Conservation (phyloP, 2,329 filamentous ascomycete genomes). For the Biscogniauxia marginata region DNA sequence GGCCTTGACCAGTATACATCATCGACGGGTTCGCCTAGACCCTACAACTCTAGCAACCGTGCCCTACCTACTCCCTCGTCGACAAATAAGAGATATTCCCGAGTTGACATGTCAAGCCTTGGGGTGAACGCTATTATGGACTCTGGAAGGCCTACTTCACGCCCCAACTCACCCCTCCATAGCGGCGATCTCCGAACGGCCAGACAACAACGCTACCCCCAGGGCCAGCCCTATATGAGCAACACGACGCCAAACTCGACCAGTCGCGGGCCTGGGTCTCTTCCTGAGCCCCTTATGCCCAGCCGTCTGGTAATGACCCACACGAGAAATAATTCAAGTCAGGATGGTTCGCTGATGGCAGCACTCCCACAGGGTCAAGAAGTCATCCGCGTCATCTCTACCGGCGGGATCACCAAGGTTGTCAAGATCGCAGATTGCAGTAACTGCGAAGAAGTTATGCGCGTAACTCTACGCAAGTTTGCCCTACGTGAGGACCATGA, state of each 20-base stretch:
- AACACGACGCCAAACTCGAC: constrained; percentile 51
- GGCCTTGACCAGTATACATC: constrained; percentile 68
- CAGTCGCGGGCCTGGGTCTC: constrained; percentile 57
- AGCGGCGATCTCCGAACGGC: constrained; percentile 55
- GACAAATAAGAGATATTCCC: constrained; percentile 65
- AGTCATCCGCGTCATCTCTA: constrained; percentile 90
- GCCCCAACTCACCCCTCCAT: constrained; percentile 67
- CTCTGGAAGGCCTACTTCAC: constrained; percentile 56
- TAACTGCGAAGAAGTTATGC: constrained; percentile 88
- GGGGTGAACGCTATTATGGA: constrained; percentile 42
- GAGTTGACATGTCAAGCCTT: constrained; percentile 46
- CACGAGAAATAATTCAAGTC: constrained; percentile 76
- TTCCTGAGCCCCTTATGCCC: constrained; percentile 61
- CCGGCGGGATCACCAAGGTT: constrained; percentile 86
- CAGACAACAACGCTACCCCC: constrained; percentile 55
- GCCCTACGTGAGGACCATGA: constrained; percentile 86
- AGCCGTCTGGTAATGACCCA: constrained; percentile 66
- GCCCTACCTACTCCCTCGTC: constrained; percentile 43
- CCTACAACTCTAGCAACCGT: constrained; percentile 52
- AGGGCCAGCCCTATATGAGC: constrained; percentile 44
- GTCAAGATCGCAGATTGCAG: constrained; percentile 91
- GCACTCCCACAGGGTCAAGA: constrained; percentile 82
- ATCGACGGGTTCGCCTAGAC: constrained; percentile 64
- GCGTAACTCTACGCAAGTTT: constrained; percentile 85
- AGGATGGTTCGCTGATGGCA: constrained; percentile 84